Base-by-base conservation (phyloP, 805 yeast species). In the Novakomyces olei region DNA sequence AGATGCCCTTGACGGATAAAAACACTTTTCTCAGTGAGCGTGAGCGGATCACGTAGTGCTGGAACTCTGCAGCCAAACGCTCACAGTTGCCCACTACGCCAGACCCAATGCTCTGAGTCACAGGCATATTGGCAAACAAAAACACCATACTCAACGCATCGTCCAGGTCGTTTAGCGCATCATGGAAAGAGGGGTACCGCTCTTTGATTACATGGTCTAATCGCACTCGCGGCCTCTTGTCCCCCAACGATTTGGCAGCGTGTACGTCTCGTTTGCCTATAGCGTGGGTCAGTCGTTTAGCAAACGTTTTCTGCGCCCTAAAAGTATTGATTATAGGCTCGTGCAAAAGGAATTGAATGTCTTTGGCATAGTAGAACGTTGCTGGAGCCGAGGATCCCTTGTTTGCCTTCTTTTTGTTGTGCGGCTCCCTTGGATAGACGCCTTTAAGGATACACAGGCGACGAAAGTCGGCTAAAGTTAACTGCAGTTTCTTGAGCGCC, bases 361-460 rank as follows among this genome's bases (percentile, higher is more conserved):
- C 98, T 55, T 81, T 88, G 41, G 74, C 54, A 53, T 81, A 85
- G 58, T 88, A 88, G 52, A 88, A 91, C 3, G 98, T 88, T 16
- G 76, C 75, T 30, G 92, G 92, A 17, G 91, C 92, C 5, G 95
- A 79, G n/a, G 93, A 77, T 15, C 98, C 96, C 56, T 80, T 88
- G 56, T 81, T 85, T 38, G 95, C 94, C 63, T 80, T 83, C 69
- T 76, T 80, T 60, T 83, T 88, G 56, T 79, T 80, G 45, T 83
- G 64, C 30, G 96, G 96, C 50, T 81, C 95, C 52, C 98, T 69
- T 34, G 98, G 98, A 51, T 80, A 88, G 41, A 88, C 83, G 33
- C 98, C 98, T 55, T 88, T 88, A 65, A 88, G 80, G 51, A 88
- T 88, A 65, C 98, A 88, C 49, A 88, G 65, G 48, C 98, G 71